Percentiles rank a stretch among this genome's conserved stretches.
Conservation (phyloP, 208 protist genomes). For the Trypanosoma melophagium region DNA sequence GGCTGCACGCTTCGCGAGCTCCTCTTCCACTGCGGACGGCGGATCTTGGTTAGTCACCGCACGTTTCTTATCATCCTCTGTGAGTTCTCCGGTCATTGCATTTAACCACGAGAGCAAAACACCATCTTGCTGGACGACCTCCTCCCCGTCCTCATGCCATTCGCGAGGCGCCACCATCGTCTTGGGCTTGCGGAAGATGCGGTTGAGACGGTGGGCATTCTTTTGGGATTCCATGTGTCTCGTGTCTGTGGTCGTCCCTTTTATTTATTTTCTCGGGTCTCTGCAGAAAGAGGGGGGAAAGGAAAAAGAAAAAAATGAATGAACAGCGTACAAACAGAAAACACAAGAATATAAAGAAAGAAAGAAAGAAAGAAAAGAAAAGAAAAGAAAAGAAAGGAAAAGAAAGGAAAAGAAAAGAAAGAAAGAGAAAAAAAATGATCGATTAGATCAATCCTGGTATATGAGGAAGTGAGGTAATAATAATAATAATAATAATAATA, state of each 20-base stretch:
- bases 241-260: conserved; percentile 6
- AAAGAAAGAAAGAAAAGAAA: conserved; percentile 13
- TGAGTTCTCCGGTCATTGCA: conserved; percentile 44
- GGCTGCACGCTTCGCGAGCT: conserved; percentile 59
- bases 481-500: no score
- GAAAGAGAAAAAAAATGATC: no score
- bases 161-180: conserved; percentile 47
- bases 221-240: conserved; percentile 31
- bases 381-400: conserved; percentile 3
- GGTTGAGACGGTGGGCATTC: conserved; percentile 81
- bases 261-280: conserved; percentile 3
- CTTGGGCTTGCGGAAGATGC: conserved; percentile 84
- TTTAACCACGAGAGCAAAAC: conserved; percentile 43
- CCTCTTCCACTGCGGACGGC: conserved; percentile 56
- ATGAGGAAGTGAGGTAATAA: no score
- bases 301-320: no score
- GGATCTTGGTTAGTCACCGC: conserved; percentile 62
- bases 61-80: conserved; percentile 53
- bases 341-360: background rate
- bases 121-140: conserved; percentile 19
- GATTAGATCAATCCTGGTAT: no score
- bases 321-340: background rate
- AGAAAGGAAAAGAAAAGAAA: no score
- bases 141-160: conserved; percentile 40
- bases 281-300: background rate